Evolutionary conservation across 176 grass and related monocot species (phyloP).

Genomic region (Phoenix dactylifera): DNA sequence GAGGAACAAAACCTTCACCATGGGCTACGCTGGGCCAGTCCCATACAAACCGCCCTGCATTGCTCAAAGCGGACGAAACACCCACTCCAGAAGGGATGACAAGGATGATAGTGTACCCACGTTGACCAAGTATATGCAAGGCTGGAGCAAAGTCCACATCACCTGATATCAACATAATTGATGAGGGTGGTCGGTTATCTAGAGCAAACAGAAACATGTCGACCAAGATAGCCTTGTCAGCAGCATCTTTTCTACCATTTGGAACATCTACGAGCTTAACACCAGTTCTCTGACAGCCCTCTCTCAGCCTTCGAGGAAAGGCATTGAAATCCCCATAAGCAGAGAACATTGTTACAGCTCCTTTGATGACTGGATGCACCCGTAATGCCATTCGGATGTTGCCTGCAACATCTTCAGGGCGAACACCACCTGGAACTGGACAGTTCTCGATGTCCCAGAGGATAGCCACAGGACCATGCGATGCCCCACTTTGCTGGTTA

Average conservation of each 20-base stretch:
- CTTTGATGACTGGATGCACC: slow-evolving; percentile 53
- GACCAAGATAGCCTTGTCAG: slow-evolving; percentile 74
- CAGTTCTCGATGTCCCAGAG: slow-evolving; percentile 99
- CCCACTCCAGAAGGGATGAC: slow-evolving; percentile 60
- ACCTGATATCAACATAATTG: slow-evolving; percentile 79
- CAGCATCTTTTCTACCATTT: slow-evolving; percentile 79
- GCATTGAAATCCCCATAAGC: slow-evolving; percentile 95
- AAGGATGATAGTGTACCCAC: slow-evolving; percentile 61
- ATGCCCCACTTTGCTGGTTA: slow-evolving; percentile 22
- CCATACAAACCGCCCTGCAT: slow-evolving; percentile 68
- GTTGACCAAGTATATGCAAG: slow-evolving; percentile 78
- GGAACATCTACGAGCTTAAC: slow-evolving; percentile 85
- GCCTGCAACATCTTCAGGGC: slow-evolving; percentile 77
- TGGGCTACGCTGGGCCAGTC: slow-evolving; percentile 72
- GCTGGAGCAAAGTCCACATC: slow-evolving; percentile 81
- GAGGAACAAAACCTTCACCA: slow-evolving; percentile 52
- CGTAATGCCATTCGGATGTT: slow-evolving; percentile 77
- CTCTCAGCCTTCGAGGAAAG: slow-evolving; percentile 80
- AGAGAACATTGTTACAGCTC: slow-evolving; percentile 77
- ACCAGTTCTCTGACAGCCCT: slow-evolving; percentile 84
- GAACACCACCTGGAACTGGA: slow-evolving; percentile 71
- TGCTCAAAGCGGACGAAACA: slow-evolving; percentile 61
- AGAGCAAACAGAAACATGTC: slow-evolving; percentile 88
- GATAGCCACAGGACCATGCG: slow-evolving; percentile 63
- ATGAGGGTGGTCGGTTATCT: slow-evolving; percentile 59